phyloP scores from a whole-genome alignment of 768 basidiomycete genomes.

The Rhizopogon vesiculosus region DNA sequence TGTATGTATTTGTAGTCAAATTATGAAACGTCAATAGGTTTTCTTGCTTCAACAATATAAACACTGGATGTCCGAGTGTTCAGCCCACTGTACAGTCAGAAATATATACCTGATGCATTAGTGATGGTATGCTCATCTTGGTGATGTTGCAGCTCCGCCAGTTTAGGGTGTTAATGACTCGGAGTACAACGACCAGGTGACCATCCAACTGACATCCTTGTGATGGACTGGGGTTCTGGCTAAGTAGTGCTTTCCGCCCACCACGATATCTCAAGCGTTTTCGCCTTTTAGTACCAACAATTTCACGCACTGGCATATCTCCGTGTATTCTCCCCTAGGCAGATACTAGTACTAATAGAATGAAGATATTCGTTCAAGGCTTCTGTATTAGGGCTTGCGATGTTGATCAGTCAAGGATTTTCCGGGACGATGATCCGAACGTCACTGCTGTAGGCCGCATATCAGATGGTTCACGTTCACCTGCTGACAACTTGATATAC shows the following conservation, averaged over 20 bases:
- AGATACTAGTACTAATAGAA: background rate
- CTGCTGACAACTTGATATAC: slow-evolving; percentile 16
- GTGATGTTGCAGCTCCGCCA: too few species aligned
- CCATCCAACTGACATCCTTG: too few species aligned
- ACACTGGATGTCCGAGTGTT: too few species aligned
- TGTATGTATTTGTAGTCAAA: slow-evolving; percentile 21
- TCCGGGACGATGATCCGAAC: slow-evolving; percentile 69
- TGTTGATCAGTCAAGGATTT: slow-evolving; percentile 58
- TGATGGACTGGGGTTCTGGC: slow-evolving; percentile 75
- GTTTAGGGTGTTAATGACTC: too few species aligned
- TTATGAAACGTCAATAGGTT: too few species aligned
- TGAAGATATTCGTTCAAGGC: too few species aligned
- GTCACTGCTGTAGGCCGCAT: too few species aligned
- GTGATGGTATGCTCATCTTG: too few species aligned
- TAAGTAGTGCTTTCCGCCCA: slow-evolving; percentile 12
- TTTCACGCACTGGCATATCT: slow-evolving; percentile 69
- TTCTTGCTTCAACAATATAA: too few species aligned
- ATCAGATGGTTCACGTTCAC: slow-evolving; percentile 11
- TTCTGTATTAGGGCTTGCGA: background rate
- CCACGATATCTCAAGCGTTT: slow-evolving; percentile 21
- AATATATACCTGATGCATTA: background rate
- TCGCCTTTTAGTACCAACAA: slow-evolving; percentile 46
- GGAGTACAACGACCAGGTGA: too few species aligned
- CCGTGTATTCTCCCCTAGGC: slow-evolving; percentile 30
- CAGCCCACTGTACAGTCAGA: too few species aligned